These are phyloP conservation scores for Cairneyella variabilis DNA, from an alignment of 495 filamentous ascomycete species.

Conservation along the genomic window DNA sequence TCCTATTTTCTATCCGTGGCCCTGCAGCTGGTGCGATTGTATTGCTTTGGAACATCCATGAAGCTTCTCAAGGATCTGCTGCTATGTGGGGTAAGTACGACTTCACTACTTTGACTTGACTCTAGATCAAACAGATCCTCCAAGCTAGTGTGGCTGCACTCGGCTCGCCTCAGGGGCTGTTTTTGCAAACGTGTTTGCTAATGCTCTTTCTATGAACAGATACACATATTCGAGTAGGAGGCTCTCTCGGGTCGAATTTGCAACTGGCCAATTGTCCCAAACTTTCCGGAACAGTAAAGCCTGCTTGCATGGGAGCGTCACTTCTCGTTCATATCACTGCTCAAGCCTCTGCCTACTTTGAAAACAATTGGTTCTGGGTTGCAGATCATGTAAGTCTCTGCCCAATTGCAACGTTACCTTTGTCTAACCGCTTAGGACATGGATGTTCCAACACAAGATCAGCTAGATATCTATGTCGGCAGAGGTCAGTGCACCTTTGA, in stretches of 20 bases:
- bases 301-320: constrained; percentile 48
- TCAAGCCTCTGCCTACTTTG: constrained; percentile 50
- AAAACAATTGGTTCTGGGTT: constrained; percentile 58
- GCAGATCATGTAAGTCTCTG: constrained; percentile 52
- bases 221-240: constrained; percentile 42
- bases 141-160: too few relatives aligned
- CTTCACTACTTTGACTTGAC: constrained; percentile 17
- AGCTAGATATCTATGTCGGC: constrained; percentile 10
- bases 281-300: constrained; percentile 12
- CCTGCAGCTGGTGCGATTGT: constrained; percentile 15
- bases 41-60: constrained; percentile 30
- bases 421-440: too few relatives aligned
- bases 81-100: constrained; percentile 29
- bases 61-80: constrained; percentile 11
- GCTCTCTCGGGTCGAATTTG: constrained; percentile 35
- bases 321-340: constrained; percentile 45
- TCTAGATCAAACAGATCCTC: not conserved
- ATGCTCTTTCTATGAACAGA: too few relatives aligned
- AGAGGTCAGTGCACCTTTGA: not conserved
- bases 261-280: constrained; percentile 32
- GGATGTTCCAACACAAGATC: constrained; percentile 35
- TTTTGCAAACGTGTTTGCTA: too few relatives aligned
- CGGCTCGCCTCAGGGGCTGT: too few relatives aligned
- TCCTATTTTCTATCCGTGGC: constrained; percentile 23
- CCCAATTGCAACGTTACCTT: too few relatives aligned